phyloP scores from a whole-genome alignment of 2,329 filamentous ascomycete species.

The Trichophaea hybrida region DNA sequence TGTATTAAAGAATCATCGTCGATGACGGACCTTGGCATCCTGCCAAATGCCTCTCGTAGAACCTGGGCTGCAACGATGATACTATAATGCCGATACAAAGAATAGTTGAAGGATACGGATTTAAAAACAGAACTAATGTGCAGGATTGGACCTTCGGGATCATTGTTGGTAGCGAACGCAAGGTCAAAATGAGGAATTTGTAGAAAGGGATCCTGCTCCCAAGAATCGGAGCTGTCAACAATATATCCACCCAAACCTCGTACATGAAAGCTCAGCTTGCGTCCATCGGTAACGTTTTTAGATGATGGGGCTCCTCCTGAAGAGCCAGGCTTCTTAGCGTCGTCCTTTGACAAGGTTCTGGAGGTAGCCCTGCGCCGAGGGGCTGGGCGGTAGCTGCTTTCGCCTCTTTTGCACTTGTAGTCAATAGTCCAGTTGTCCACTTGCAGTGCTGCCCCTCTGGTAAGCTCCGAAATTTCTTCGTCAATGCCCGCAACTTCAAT shows the following conservation, averaged over 20 bases:
- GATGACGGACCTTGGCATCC: not conserved
- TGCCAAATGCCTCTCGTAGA: constrained; percentile 50
- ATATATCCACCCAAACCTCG: constrained; percentile 80
- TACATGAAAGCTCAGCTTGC: constrained; percentile 65
- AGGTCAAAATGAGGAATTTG: constrained; percentile 77
- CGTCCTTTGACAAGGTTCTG: constrained; percentile 30
- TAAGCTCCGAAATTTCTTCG: constrained; percentile 63
- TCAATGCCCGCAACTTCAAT: constrained; percentile 85
- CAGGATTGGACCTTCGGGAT: constrained; percentile 73
- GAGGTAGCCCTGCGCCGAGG: constrained; percentile 52
- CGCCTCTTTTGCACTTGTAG: constrained; percentile 61
- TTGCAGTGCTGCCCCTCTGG: constrained; percentile 70
- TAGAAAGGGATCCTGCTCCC: constrained; percentile 74
- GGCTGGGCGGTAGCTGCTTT: constrained; percentile 44
- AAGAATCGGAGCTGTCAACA: constrained; percentile 70
- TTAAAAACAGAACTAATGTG: constrained; percentile 72
- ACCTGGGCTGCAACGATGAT: constrained; percentile 68
- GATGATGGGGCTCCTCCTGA: constrained; percentile 24
- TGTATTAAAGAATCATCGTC: not conserved
- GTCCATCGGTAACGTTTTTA: constrained; percentile 50
- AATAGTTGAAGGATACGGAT: constrained; percentile 73
- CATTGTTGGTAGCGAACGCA: constrained; percentile 68
- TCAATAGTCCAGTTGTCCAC: constrained; percentile 78
- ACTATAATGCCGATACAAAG: constrained; percentile 83
- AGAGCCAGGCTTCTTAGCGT: not conserved